Evolutionary conservation across 1,284 basidiomycete genomes (phyloP).

Genomic region (Ustilago loliicola): DNA sequence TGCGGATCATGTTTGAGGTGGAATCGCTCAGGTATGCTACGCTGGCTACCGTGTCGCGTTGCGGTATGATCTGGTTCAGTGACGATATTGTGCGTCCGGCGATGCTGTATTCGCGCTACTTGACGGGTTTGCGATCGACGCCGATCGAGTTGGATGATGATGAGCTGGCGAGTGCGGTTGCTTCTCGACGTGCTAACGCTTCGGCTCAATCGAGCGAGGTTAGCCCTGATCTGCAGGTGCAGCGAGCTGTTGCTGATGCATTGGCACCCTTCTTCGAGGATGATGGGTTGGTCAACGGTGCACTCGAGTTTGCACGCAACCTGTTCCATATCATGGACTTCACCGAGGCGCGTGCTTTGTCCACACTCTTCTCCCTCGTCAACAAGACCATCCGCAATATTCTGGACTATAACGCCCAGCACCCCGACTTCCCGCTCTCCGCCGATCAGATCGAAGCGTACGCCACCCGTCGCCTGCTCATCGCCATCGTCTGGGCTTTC

Average conservation of each 20-base stretch:
- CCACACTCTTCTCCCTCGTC: conserved; percentile 94
- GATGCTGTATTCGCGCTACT: conserved; percentile 93
- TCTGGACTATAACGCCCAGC: conserved; percentile 93
- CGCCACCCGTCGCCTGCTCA: conserved; percentile 87
- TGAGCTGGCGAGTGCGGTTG: conserved; percentile 71
- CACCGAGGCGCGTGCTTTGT: conserved; percentile 88
- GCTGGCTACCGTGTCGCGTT: conserved; percentile 97
- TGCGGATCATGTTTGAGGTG: conserved; percentile 99
- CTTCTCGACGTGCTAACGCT: conserved; percentile 75
- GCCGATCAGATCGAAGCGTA: conserved; percentile 89
- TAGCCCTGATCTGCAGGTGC: conserved; percentile 78
- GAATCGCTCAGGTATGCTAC: conserved; percentile 98
- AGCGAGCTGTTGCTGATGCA: conserved; percentile 80
- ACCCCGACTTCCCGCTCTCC: conserved; percentile 91
- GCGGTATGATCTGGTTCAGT: conserved; percentile 99
- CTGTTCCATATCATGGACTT: conserved; percentile 99
- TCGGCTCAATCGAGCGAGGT: conserved; percentile 65
- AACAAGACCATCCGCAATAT: conserved; percentile 96
- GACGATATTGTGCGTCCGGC: conserved; percentile 90
- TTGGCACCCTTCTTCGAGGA: conserved; percentile 75
- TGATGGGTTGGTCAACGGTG: conserved; percentile 82
- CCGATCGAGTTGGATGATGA: conserved; percentile 94
- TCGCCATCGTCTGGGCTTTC: conserved; percentile 97
- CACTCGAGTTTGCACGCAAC: conserved; percentile 82
- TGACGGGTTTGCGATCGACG: conserved; percentile 81